Conservation (phyloP, 139 green algal genomes). For the Auxenochlorella pyrenoidosa region DNA sequence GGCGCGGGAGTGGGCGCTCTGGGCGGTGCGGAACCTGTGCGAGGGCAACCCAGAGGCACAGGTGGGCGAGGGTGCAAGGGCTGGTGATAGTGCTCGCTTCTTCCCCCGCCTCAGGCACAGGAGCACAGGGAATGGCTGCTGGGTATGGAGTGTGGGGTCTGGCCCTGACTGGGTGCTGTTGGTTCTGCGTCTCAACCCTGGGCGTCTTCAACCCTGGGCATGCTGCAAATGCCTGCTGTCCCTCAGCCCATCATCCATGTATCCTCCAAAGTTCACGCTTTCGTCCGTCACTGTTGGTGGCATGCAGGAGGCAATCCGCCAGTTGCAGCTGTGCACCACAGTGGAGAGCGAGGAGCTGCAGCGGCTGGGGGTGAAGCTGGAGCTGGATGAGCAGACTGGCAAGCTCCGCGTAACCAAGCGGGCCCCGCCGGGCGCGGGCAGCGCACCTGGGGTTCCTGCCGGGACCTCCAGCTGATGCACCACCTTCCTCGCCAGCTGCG, state of each 20-base stretch:
- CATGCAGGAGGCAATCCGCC: constrained; percentile 37
- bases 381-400: constrained; percentile 72
- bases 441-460: constrained; percentile 7
- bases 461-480: background rate
- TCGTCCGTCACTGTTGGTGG: background rate
- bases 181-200: background rate
- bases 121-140: background rate
- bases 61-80: background rate
- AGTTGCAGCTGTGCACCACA: constrained; percentile 55
- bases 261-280: background rate
- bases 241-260: background rate
- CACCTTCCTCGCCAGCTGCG: background rate
- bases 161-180: no score
- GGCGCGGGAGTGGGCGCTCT: constrained; percentile 91
- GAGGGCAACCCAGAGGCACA: constrained; percentile 60
- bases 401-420: constrained; percentile 61
- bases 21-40: constrained; percentile 90
- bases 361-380: constrained; percentile 67
- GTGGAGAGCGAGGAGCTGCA: constrained; percentile 70
- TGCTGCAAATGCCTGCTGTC: background rate
- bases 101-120: no score
- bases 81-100: background rate
- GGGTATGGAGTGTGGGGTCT: background rate
- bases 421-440: background rate
- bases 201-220: background rate